Evolutionary conservation across 768 basidiomycete genomes (phyloP).

Genomic region (Pleurotus sapidus): DNA sequence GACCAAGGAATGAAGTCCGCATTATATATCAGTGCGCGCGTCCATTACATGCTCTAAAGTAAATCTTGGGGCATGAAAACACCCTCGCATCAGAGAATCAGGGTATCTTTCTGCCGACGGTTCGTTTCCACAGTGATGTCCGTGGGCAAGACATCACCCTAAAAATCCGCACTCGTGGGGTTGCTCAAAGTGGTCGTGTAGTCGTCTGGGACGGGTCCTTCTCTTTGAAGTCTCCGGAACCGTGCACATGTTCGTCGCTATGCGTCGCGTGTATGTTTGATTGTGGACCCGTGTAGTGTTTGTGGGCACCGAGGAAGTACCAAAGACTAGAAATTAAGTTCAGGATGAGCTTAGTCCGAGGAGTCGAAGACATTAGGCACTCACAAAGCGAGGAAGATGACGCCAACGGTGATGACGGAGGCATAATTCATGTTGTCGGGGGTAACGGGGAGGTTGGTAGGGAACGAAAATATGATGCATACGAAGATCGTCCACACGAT

Average conservation of each 20-base stretch:
- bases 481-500: slow-evolving; percentile 71
- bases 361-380: slow-evolving; percentile 16
- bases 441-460: slow-evolving; percentile 69
- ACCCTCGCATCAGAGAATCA: background rate
- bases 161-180: too few relatives aligned
- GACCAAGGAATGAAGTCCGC: background rate
- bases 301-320: slow-evolving; percentile 52
- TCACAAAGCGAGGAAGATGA: slow-evolving; percentile 51
- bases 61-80: background rate
- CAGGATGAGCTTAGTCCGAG: slow-evolving; percentile 3
- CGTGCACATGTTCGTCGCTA: background rate
- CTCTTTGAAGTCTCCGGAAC: slow-evolving; percentile 2
- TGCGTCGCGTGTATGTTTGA: slow-evolving; percentile 40
- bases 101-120: background rate
- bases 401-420: slow-evolving; percentile 59
- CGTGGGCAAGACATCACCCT: background rate
- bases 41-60: background rate
- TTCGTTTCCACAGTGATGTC: background rate
- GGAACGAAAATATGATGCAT: slow-evolving; percentile 69
- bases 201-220: background rate
- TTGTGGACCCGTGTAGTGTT: slow-evolving; percentile 57
- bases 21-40: background rate
- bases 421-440: slow-evolving; percentile 77
- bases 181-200: background rate
- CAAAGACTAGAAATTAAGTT: slow-evolving; percentile 32